A percentile compares a stretch with the other conserved stretches of the same genome.
Evolutionary conservation across 768 basidiomycete genomes (phyloP).

Genomic region (Mrakia blollopis): DNA sequence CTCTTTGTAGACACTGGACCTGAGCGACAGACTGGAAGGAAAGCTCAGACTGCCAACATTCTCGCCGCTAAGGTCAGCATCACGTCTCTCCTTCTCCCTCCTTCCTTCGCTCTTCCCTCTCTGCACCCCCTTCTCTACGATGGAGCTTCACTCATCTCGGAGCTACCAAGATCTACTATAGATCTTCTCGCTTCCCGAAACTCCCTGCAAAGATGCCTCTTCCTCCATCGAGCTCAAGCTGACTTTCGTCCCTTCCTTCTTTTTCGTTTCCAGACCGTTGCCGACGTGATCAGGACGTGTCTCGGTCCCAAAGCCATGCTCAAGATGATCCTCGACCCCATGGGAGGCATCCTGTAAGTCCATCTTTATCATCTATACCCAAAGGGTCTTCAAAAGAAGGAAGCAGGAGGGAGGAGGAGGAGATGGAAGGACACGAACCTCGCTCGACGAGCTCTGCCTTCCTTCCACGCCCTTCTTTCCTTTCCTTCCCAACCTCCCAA

Average conservation of each 20-base stretch:
- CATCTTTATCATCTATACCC: background rate
- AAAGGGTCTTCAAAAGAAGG: background rate
- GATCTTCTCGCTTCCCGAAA: background rate
- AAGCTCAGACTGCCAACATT: constrained; percentile 95
- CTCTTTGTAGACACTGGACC: constrained; percentile 93
- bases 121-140: too few species aligned
- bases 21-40: constrained; percentile 86
- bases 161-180: background rate
- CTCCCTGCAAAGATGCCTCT: background rate
- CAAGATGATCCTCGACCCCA: constrained; percentile 98
- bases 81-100: too few species aligned
- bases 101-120: background rate
- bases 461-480: background rate
- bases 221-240: background rate
- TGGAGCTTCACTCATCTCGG: too few species aligned
- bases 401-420: background rate
- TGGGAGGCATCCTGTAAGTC: constrained; percentile 91
- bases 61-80: constrained; percentile 81
- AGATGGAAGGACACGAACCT: constrained; percentile 3
- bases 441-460: constrained; percentile 14
- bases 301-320: constrained; percentile 96
- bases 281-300: constrained; percentile 97
- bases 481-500: too few species aligned
- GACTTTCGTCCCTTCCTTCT: constrained; percentile 5
- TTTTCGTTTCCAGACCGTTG: constrained; percentile 64